phyloP scores from a whole-genome alignment of 148 eudicot genomes.

The Gaultheria prostrata region DNA sequence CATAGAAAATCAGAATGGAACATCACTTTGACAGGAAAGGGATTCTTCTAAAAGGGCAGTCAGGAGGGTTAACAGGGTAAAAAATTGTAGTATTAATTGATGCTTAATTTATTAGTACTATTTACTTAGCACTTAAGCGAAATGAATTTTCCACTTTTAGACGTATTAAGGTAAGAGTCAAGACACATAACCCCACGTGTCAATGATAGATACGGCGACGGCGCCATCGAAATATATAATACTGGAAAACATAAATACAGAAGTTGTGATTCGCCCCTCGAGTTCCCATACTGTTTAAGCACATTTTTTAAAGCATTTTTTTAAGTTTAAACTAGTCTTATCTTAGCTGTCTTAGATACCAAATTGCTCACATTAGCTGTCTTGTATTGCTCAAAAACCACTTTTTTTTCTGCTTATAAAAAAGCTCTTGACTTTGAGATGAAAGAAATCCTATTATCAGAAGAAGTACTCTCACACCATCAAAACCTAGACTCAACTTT shows the following conservation, averaged over 20 bases:
- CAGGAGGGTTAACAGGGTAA: too few species aligned
- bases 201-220: slow-evolving; percentile 48
- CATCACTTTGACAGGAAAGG: background rate
- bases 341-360: slow-evolving; percentile 1
- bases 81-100: background rate
- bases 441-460: background rate
- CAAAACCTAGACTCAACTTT: background rate
- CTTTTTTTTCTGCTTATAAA: slow-evolving; percentile 11
- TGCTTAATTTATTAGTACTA: background rate
- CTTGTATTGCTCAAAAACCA: slow-evolving; percentile 1
- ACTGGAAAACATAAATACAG: background rate
- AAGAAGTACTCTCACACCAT: background rate
- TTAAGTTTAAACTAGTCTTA: slow-evolving; percentile 10
- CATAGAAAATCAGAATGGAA: background rate
- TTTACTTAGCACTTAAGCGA: background rate
- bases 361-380: background rate
- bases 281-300: slow-evolving; percentile 11
- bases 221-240: slow-evolving; percentile 25
- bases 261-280: slow-evolving; percentile 15
- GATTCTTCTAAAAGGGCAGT: background rate
- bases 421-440: slow-evolving; percentile 13
- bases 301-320: slow-evolving; percentile 8
- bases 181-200: slow-evolving; percentile 40
- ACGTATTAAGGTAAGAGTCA: slow-evolving; percentile 19
- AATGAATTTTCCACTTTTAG: slow-evolving; percentile 24